A percentile compares a stretch with the other conserved stretches of the same genome.
These are phyloP conservation scores for Pulveroboletus frians DNA, from an alignment of 768 basidiomycete species.

Conservation along the genomic window DNA sequence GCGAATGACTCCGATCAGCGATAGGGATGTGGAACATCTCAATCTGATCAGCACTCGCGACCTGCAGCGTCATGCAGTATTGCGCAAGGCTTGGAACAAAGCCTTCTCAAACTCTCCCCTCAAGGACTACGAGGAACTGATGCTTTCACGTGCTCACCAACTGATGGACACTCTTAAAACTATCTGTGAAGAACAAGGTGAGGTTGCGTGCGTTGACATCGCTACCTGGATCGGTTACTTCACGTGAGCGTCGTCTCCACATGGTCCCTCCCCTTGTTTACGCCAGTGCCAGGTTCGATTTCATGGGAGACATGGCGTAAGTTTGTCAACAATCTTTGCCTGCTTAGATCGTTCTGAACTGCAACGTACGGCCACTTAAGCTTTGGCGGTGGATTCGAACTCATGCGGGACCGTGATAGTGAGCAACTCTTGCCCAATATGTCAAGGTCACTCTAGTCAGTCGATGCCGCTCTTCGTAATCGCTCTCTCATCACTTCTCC, in stretches of 20 bases:
- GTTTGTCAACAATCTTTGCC: slow-evolving; percentile 1
- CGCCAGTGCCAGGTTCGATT: slow-evolving; percentile 16
- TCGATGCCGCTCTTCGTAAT: not conserved
- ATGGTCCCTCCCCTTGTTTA: not conserved
- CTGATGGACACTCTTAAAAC: slow-evolving; percentile 9
- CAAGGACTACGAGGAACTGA: slow-evolving; percentile 24
- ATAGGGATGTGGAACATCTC: slow-evolving; percentile 7
- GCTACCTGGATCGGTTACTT: slow-evolving; percentile 21
- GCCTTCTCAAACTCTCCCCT: slow-evolving; percentile 29
- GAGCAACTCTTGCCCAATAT: slow-evolving; percentile 27
- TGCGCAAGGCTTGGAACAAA: slow-evolving; percentile 29
- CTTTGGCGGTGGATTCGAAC: slow-evolving; percentile 36
- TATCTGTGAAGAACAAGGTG: slow-evolving; percentile 12
- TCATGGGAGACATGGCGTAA: slow-evolving; percentile 29
- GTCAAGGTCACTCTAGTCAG: slow-evolving; percentile 28
- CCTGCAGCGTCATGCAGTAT: slow-evolving; percentile 16
- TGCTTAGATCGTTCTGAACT: not conserved
- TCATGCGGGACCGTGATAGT: slow-evolving; percentile 35
- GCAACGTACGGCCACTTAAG: slow-evolving; percentile 13
- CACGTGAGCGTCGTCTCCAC: slow-evolving; percentile 10
- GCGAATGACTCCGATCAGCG: slow-evolving; percentile 15
- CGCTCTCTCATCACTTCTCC: slow-evolving; percentile 3
- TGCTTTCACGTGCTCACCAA: slow-evolving; percentile 21
- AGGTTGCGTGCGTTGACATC: slow-evolving; percentile 8
- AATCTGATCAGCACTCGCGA: slow-evolving; percentile 18